Evolutionary conservation across 2,329 filamentous ascomycete species (phyloP).

Genomic region (Fusarium gaditjirri): DNA sequence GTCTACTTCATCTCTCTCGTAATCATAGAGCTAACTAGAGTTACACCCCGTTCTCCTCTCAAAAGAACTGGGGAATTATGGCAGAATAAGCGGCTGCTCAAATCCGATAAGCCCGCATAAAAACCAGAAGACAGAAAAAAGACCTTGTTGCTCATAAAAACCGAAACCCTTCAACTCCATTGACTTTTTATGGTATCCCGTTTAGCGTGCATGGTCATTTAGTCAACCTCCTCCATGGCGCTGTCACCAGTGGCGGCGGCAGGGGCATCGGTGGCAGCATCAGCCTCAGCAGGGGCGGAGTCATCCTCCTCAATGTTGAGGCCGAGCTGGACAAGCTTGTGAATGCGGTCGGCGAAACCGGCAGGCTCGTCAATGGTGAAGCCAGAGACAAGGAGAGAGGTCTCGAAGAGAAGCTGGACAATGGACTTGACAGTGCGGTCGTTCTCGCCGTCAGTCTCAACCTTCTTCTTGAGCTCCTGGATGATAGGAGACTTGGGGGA

Average conservation of each 20-base stretch:
- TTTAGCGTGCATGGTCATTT: slow-evolving; percentile 56
- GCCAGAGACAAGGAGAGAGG: slow-evolving; percentile 95
- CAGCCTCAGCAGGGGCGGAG: slow-evolving; percentile 70
- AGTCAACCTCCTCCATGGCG: slow-evolving; percentile 99
- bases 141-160: slow-evolving; percentile 48
- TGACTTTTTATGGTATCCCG: slow-evolving; percentile 55
- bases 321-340: slow-evolving; percentile 98
- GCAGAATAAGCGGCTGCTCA: slow-evolving; percentile 44
- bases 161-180: slow-evolving; percentile 55
- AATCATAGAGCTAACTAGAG: slow-evolving; percentile 56
- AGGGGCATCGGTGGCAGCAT: slow-evolving; percentile 65
- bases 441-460: slow-evolving; percentile 96
- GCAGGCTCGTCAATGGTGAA: slow-evolving; percentile 99
- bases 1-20: slow-evolving; percentile 56
- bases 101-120: slow-evolving; percentile 41
- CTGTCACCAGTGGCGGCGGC: slow-evolving; percentile 77
- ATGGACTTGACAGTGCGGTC: slow-evolving; percentile 99
- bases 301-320: slow-evolving; percentile 97
- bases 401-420: slow-evolving; percentile 98
- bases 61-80: slow-evolving; percentile 49
- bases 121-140: slow-evolving; percentile 49
- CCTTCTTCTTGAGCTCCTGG: slow-evolving; percentile 99
- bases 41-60: slow-evolving; percentile 50
- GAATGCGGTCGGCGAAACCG: slow-evolving; percentile 97
- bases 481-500: slow-evolving; percentile 98